Base-by-base conservation (phyloP, 1,284 basidiomycete genomes). In the Amylostereum areolatum region DNA sequence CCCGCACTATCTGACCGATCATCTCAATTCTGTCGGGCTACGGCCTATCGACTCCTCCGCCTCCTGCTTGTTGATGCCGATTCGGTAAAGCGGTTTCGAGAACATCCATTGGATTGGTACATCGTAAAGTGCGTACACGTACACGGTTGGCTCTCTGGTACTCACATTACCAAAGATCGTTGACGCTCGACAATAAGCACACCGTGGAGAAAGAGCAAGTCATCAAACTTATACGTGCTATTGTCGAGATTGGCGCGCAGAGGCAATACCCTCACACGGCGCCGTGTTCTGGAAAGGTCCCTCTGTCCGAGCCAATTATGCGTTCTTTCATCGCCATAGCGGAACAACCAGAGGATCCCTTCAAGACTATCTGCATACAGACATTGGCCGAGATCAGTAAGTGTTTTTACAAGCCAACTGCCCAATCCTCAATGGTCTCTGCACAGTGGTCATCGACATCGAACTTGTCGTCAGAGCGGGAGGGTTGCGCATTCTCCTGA, bases 151-250 rank as follows among this genome's bases (percentile, higher is more conserved):
- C 39, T 24, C 37, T 29, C 40, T 31, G 47, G 28, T 29, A 41
- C 18, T 30, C 46, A 52, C 51, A 47, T 37, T 10, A 29, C 10
- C 51, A 45, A 50, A 94, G 93, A 53, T 85, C 93, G 0, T 74
- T 97, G 29, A 80, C 87, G 1, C 83, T 93, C 12, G 95, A 97
- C 62, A 84, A 82, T 61, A 89, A 92, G 59, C 75, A 85, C 57
- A 80, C 85, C 1, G 74, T 85, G 2, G 96, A 99, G 70, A 90
- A 94, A 61, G 92, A 97, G 62, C 94, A 98, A 64, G 92, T 83
- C n/a, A 82, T 99, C 58, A 92, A 92, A 55, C 80, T 98, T 24
- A 80, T 98, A 43, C 86, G 96, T n/a, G 72, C 83, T 2, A 80
- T 95, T 37, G 78, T 95, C 24, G 83, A 89, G 58, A 73, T 89